phyloP scores from a whole-genome alignment of 2,329 filamentous ascomycete genomes.

The Colletotrichum zoysiae region DNA sequence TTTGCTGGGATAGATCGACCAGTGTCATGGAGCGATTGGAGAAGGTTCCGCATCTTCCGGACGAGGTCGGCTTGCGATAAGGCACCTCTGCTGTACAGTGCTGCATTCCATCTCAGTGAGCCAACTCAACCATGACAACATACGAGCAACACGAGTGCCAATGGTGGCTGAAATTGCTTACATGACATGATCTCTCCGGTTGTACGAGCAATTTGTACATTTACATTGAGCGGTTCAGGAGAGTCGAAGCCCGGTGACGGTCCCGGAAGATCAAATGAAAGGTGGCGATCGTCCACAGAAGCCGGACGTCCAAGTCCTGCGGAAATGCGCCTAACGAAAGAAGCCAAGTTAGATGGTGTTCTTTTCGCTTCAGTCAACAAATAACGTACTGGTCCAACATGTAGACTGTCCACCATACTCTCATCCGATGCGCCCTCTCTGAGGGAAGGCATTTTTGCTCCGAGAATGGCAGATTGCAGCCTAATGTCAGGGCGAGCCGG shows the following conservation, averaged over 20 bases:
- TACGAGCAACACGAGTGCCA: background rate
- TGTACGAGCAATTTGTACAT: conserved; percentile 46
- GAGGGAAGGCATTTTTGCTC: conserved; percentile 47
- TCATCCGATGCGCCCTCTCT: conserved; percentile 45
- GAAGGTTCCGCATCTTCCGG: conserved; percentile 44
- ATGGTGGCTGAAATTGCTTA: conserved; percentile 14
- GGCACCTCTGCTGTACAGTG: conserved; percentile 45
- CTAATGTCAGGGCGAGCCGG: conserved; percentile 46
- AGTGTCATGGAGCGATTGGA: conserved; percentile 44
- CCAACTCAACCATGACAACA: background rate
- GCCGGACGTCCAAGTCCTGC: conserved; percentile 46
- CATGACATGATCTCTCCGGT: conserved; percentile 49
- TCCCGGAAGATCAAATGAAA: conserved; percentile 46
- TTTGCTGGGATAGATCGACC: conserved; percentile 46
- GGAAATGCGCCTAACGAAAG: conserved; percentile 45
- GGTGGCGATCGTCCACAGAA: conserved; percentile 47
- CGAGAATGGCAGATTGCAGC: conserved; percentile 45
- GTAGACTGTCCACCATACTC: conserved; percentile 50
- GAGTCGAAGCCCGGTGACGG: conserved; percentile 46
- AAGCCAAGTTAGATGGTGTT: background rate
- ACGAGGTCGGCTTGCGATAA: conserved; percentile 47
- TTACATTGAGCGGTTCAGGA: conserved; percentile 46
- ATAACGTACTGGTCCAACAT: conserved; percentile 47
- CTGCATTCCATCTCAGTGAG: conserved; percentile 27
- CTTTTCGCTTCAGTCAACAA: accelerated